A percentile compares a stretch with the other conserved stretches of the same genome.
phyloP scores from a whole-genome alignment of 345 rosid species.

The Eucalyptus curtisii region DNA sequence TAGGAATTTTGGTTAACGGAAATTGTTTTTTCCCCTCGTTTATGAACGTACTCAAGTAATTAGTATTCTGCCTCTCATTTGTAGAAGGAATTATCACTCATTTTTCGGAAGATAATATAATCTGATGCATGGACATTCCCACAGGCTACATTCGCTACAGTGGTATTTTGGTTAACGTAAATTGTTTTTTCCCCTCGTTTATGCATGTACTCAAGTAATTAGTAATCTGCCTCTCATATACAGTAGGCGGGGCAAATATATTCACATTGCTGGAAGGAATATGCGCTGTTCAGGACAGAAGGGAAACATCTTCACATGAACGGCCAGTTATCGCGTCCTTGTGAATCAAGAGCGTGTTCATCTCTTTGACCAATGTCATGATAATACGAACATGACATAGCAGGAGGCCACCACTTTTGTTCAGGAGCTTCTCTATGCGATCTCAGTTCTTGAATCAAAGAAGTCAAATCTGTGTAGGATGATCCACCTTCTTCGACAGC shows the following conservation, averaged over 20 bases:
- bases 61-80: not conserved
- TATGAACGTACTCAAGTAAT: not conserved
- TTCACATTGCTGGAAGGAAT: not conserved
- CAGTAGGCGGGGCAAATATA: not conserved
- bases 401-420: not conserved
- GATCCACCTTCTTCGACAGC: conserved; percentile 22
- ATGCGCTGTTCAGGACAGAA: not conserved
- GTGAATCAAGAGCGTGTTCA: not conserved
- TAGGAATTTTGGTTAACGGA: not conserved
- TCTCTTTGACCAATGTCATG: not conserved
- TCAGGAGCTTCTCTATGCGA: not conserved
- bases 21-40: not conserved
- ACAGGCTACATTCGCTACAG: not conserved
- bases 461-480: not conserved
- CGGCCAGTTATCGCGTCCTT: not conserved
- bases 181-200: not conserved
- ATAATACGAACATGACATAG: not conserved
- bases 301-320: not conserved
- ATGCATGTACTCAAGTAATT: not conserved
- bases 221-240: not conserved
- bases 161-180: not conserved
- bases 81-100: not conserved
- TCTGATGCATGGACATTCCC: not conserved
- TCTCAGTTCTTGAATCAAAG: conserved; percentile 2
- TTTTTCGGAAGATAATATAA: not conserved